Conservation (phyloP, 2,329 filamentous ascomycete genomes). For the Colletotrichum sublineola region DNA sequence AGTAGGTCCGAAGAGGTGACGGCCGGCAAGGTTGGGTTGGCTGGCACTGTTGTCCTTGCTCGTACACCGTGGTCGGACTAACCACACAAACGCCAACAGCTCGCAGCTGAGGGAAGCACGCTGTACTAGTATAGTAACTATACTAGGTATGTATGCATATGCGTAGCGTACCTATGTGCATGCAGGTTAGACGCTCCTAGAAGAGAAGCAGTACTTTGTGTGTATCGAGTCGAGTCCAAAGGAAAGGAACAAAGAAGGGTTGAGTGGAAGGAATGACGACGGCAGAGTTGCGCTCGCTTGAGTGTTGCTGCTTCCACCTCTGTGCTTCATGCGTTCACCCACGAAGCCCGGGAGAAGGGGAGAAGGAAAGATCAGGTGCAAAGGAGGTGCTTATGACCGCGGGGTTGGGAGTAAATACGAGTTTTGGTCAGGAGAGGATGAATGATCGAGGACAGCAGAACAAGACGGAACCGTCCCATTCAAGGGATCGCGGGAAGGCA, state of each 20-base stretch:
- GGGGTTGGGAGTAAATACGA: conserved; percentile 29
- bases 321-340: not conserved
- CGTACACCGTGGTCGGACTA: conserved; percentile 8
- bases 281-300: conserved; percentile 33
- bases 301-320: conserved; percentile 4
- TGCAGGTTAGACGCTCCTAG: conserved; percentile 26
- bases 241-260: not conserved
- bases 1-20: not conserved
- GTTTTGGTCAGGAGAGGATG: conserved; percentile 21
- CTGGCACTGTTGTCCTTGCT: conserved; percentile 8
- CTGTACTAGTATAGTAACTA: conserved; percentile 22
- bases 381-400: conserved; percentile 14
- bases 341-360: not conserved
- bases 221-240: not conserved
- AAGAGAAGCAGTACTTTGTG: conserved; percentile 32
- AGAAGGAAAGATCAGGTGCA: not conserved
- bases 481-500: conserved; percentile 14
- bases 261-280: conserved; percentile 21
- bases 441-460: not conserved
- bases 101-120: conserved; percentile 16
- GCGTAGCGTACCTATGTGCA: conserved; percentile 8
- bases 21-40: conserved; percentile 20
- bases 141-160: not conserved
- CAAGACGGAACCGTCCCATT: conserved; percentile 19
- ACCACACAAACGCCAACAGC: conserved; percentile 12